Conservation (phyloP, 1,284 basidiomycete genomes). For the Ceratorhiza oryzae-sativae region DNA sequence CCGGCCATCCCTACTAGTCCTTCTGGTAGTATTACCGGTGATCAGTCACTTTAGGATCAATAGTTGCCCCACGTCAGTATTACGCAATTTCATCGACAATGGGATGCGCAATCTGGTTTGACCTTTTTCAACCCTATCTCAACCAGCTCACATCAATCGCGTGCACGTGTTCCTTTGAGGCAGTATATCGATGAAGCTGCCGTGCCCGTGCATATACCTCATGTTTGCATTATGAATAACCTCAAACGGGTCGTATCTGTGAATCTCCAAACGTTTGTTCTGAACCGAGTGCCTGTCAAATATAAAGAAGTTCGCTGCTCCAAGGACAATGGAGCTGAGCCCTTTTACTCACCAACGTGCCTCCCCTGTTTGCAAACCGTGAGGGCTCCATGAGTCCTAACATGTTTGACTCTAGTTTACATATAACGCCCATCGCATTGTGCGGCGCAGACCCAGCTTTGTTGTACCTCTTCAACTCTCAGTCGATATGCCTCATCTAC, state of each 20-base stretch:
- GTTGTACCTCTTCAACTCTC: neutral
- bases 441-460: neutral
- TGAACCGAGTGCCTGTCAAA: conserved; percentile 16
- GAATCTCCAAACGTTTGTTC: neutral
- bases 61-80: too few species aligned
- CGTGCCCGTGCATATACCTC: neutral
- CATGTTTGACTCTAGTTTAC: neutral
- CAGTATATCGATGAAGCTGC: neutral
- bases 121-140: neutral
- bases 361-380: conserved; percentile 19
- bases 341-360: conserved; percentile 1
- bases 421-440: conserved; percentile 5
- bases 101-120: too few species aligned
- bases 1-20: neutral
- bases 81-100: too few species aligned
- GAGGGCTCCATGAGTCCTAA: conserved; percentile 17
- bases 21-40: neutral
- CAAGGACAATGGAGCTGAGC: conserved; percentile 5
- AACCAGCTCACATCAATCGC: neutral
- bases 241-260: conserved; percentile 2
- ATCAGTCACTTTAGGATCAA: neutral
- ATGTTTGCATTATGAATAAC: neutral
- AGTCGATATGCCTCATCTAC: conserved; percentile 4
- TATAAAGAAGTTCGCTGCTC: conserved; percentile 4
- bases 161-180: neutral